Conservation (phyloP, 495 filamentous ascomycete species). For the Aspergillus avenaceus region DNA sequence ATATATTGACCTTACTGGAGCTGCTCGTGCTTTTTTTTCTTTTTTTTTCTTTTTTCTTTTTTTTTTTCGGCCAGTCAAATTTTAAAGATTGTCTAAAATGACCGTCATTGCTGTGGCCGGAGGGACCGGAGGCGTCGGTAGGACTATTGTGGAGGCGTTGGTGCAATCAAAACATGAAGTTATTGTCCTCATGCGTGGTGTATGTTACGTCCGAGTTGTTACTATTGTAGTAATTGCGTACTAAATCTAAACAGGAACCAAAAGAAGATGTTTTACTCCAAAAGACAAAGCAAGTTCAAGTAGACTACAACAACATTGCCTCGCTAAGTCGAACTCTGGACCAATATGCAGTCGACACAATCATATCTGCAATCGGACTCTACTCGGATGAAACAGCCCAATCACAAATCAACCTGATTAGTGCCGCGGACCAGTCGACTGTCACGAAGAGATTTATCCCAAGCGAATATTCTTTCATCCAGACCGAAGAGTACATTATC, state of each 20-base stretch:
- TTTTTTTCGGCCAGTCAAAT: not conserved
- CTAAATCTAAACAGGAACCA: constrained; percentile 2
- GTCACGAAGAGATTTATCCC: constrained; percentile 44
- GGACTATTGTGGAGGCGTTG: constrained; percentile 46
- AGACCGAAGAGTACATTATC: constrained; percentile 28
- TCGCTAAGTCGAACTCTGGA: constrained; percentile 38
- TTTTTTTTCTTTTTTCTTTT: no score
- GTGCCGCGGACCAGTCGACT: constrained; percentile 41
- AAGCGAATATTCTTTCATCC: constrained; percentile 44
- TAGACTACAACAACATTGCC: constrained; percentile 41
- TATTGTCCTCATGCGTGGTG: constrained; percentile 40
- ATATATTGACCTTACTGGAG: no score
- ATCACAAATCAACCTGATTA: constrained; percentile 44
- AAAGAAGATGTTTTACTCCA: constrained; percentile 2
- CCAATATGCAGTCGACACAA: constrained; percentile 43
- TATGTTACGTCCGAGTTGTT: not conserved
- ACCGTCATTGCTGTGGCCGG: constrained; percentile 49
- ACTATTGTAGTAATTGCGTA: not conserved
- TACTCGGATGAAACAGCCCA: constrained; percentile 27
- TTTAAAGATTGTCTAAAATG: constrained; percentile 23
- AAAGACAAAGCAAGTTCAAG: constrained; percentile 17
- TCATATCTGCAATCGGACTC: constrained; percentile 48
- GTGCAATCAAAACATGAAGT: constrained; percentile 34
- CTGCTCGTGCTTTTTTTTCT: no score
- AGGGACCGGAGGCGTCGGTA: constrained; percentile 49